Conservation (phyloP, 306 rosid species). For the Spatholobus suberectus region DNA sequence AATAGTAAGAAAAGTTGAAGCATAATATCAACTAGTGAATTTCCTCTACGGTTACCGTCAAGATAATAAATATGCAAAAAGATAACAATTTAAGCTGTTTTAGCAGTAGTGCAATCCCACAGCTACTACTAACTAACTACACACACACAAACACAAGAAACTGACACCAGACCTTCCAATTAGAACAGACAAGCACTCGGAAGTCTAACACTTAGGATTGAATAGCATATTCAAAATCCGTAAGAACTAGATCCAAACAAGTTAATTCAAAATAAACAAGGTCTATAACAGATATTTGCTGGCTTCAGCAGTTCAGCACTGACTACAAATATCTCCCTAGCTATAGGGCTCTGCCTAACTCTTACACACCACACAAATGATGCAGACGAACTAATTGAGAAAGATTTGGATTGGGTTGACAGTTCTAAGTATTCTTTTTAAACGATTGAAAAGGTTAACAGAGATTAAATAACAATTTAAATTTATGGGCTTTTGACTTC, state of each 20-base stretch:
- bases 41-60: not conserved
- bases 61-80: not conserved
- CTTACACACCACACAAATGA: constrained; percentile 12
- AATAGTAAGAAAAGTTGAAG: not conserved
- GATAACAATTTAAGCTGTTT: not conserved
- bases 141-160: no score
- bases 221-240: not conserved
- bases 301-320: constrained; percentile 6
- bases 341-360: constrained; percentile 20
- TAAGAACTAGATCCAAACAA: not conserved
- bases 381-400: constrained; percentile 17
- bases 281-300: not conserved
- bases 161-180: not conserved
- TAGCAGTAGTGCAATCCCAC: not conserved
- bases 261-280: not conserved
- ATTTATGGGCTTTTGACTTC: constrained; percentile 1
- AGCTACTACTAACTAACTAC: not conserved
- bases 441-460: constrained; percentile 6
- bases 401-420: not conserved
- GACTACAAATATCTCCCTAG: constrained; percentile 25
- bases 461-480: constrained; percentile 23
- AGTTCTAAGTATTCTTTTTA: constrained; percentile 19
- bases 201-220: not conserved
- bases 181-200: not conserved
- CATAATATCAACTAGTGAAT: not conserved